These are phyloP conservation scores for Funneliformis mosseae DNA, from an alignment of 192 early-diverging fungal genomes.

Conservation along the genomic window DNA sequence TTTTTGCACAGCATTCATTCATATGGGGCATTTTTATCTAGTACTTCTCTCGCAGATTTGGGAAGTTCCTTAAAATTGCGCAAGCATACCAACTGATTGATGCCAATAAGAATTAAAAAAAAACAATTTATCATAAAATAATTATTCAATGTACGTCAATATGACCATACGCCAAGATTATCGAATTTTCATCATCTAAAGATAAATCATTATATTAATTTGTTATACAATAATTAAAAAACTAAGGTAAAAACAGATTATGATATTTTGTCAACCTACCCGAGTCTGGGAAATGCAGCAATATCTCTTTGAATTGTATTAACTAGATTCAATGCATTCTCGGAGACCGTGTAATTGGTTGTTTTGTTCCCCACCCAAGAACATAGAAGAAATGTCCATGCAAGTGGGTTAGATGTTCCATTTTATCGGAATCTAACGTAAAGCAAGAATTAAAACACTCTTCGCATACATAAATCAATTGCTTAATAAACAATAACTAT, in stretches of 20 bases:
- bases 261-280: background rate
- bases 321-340: slow-evolving; percentile 44
- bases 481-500: slow-evolving; percentile 43
- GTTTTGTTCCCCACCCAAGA: slow-evolving; percentile 45
- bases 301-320: slow-evolving; percentile 63
- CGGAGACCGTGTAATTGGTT: no score
- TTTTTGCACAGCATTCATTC: no score
- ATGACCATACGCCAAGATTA: slow-evolving; percentile 50
- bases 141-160: background rate
- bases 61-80: slow-evolving; percentile 46
- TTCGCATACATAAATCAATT: no score
- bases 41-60: no score
- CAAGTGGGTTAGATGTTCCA: slow-evolving; percentile 67
- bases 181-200: slow-evolving; percentile 34
- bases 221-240: background rate
- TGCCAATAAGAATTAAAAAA: no score
- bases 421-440: no score
- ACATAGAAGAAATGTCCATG: slow-evolving; percentile 76
- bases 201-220: background rate
- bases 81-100: slow-evolving; percentile 45
- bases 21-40: no score
- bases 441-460: no score
- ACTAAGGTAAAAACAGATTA: no score
- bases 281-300: no score
- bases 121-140: no score